Base-by-base conservation (phyloP, 2,329 filamentous ascomycete genomes). In the Emergomyces africanus region DNA sequence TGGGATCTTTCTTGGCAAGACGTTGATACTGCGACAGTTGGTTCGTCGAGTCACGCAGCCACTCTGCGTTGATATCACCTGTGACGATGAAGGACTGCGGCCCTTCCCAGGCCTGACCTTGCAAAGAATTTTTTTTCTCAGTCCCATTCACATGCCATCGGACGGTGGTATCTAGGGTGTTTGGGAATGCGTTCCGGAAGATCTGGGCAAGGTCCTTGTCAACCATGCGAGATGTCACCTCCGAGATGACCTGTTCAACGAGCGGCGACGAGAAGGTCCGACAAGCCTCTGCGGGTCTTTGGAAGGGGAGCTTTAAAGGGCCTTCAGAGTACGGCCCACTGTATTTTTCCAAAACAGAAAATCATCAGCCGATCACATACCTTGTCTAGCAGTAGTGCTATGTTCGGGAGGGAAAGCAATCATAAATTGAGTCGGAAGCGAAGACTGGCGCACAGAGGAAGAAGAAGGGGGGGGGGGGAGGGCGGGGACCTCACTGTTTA, bases 101-200 rank as follows among this genome's bases (percentile, higher is more conserved):
- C 0, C 91, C 91, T 65, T 87, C 79, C 91, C 91, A 96, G 64
- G 83, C 81, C 18, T 80, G 81, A 5, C 82, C 79, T 55, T 84
- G 80, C 59, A 69, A 70, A 54, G 64, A 71, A 77, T 61, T 71
- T 74, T 65, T 67, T 80, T 64, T n/a, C n/a, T 66, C 63, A 15
- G 78, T 79, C 2, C 79, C 86, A 62, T 87, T 83, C 4, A 86
- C 86, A 70, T 96, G 90, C 81, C 92, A 96, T 67, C 88, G 84
- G 64, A 96, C 83, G 0, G 90, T 96, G 0, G 90, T 96, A 68
- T 96, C 90, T 2, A 94, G 83, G 0, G 89, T 92, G 62, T 94
- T 95, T 4, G 92, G 92, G 64, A 95, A 97, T 1, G 92, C 86
- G 70, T 99, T 99, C 70, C 95, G 90, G 70, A 99, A 99, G 12